Evolutionary conservation across 306 rosid species (phyloP), one percentile per base, ranked within the genome.

Genomic region (Cyamopsis tetragonoloba): DNA sequence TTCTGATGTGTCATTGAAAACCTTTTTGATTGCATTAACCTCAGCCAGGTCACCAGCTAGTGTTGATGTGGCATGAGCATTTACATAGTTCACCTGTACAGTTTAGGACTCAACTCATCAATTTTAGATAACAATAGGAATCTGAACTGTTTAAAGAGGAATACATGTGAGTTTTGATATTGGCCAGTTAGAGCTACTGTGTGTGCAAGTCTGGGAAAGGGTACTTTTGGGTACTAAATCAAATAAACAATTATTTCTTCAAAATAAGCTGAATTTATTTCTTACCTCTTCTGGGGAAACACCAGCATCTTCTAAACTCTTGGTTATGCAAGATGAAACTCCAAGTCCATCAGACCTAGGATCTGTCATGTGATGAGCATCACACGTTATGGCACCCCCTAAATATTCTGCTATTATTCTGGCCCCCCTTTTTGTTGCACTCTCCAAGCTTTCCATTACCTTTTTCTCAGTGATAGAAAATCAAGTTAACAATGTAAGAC

Each of bases 31-130:
- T 60, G 92, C 96, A 73, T 71, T 84, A 30, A 86, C 68, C 82
- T 88, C 96, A 46, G 89, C 89, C 80, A 86, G 70, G 64, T 88
- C 96, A 35, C 92, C 96, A 6, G 85, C 92, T 46, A 73, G 62
- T 22, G 96, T 88, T 22, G 96, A 88, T 0, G 96, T 86, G 61
- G 96, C 96, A 72, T 86, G 96, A 72, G 92, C 91, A 82, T 88
- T 88, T 76, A 88, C 83, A 71, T 88, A 88, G 79, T 82, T 86
- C 70, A 85, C 95, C 95, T 85, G 75, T 50, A 50, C 57, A 30
- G 1, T 71, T 71, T 34, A 55, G 9, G 46, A 62, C 8, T 17
- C n/a, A 76, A 66, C 42, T 51, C 51, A 28, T 24, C 34, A 28
- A 37, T 19, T 47, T 43, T 4, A 41, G 12, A 51, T 20, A 31